Base-by-base conservation (phyloP, 2,329 filamentous ascomycete genomes). In the Colletotrichum sp. region DNA sequence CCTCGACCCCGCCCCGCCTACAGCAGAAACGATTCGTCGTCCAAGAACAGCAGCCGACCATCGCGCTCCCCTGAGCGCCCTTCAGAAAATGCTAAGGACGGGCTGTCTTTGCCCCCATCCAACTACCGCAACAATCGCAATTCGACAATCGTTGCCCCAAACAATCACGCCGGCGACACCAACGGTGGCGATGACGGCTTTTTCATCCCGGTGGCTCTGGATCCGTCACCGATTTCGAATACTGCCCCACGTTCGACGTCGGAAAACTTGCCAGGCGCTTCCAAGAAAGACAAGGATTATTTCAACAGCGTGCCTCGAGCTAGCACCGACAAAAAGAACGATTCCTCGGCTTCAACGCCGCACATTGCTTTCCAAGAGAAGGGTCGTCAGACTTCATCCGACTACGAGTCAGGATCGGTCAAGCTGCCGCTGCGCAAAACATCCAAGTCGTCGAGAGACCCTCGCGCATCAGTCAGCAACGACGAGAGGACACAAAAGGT, bases 361-460 rank as follows among this genome's bases (percentile, higher is more conserved):
- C 96, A 98, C 81, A 98, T 98, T 79, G 94, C 95, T 26, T 97
- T 96, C 82, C 95, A 98, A 82, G 95, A 98, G 80, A 97, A 96
- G 84, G 91, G 92, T 3, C 91, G 94, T 59, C 89, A 92, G 75
- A 85, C 89, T 6, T 92, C 92, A 1, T 91, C 92, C 4, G 91
- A 93, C 13, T 85, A 91, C 28, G 87, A 91, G 34, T 90, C 89
- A 48, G 74, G 59, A 14, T 66, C 59, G 10, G 38, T 87, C 28
- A 92, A 88, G 80, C 84, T 85, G 64, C 85, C 86, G 73, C 84
- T 81, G 77, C 89, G 84, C 79, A 90, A 85, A 82, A 84, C 85
- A 58, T 90, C 85, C 69, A 90, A 88, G 79, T 85, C 85, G 28
- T 84, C 83, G 12, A 82, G 80, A 79, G 76, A 77, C 8, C 34